Base-by-base conservation (phyloP, 345 rosid genomes). In the Hirschfeldia incana region DNA sequence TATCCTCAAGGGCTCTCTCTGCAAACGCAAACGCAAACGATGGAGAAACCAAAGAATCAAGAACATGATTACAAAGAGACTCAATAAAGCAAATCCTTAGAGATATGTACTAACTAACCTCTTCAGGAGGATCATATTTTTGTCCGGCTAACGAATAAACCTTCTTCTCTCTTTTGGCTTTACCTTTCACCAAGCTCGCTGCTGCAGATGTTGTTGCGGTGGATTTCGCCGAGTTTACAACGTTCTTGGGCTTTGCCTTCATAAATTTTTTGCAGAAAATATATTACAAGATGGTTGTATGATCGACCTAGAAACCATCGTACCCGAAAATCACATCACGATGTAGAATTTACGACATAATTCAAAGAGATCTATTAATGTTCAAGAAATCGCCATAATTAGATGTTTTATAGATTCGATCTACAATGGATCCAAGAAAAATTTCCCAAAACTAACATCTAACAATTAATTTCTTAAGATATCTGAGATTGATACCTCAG, bases 1-100 rank as follows among this genome's bases (percentile, higher is more conserved):
- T 85, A 93, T 91, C 87, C 99, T 86, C 75, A 94, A 80, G 4
- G 99, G 98, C 71, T 94, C 98, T 69, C 99, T 93, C 99, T 94
- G 89, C 27, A 65, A 78, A 84, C 4, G n/a, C n/a, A n/a, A n/a
- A n/a, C n/a, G 16, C 64, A 46, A 46, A 28, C 64, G 30, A 49
- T 8, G 53, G 37, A 75, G 68, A 57, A 57, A 49, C 15, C 13
- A 62, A n/a, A 61, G 17, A 75, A 11, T 36, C 66, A 76, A 65
- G 68, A 76, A 8, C 39, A 39, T 28, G 60, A 29, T 60, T 6
- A 73, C 21, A 53, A 58, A 74, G 74, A 44, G 51, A 29, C 64
- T 53, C 64, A 53, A 74, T 59, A 27, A 29, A 78, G 8, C 7
- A 63, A 49, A 37, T 39, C 39, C 7, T 53, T 60, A 55, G 66